phyloP scores from a whole-genome alignment of 2,329 filamentous ascomycete genomes.

The Lasiodiplodia sp. region DNA sequence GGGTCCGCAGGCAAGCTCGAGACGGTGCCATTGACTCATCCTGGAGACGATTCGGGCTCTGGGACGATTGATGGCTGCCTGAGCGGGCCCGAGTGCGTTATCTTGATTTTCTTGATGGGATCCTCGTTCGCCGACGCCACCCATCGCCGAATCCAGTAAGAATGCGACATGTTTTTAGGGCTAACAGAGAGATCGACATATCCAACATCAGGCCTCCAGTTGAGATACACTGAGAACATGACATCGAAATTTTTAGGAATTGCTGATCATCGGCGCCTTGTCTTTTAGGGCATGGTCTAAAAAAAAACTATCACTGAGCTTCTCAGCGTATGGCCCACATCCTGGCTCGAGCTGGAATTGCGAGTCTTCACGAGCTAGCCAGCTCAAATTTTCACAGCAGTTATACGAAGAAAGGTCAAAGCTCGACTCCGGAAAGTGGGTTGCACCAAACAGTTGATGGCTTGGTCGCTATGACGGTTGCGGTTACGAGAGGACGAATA shows the following conservation, averaged over 20 bases:
- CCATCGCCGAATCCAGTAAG: not conserved
- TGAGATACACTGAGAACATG: not conserved
- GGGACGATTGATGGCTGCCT: not conserved
- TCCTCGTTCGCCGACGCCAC: not conserved
- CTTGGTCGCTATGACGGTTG: not conserved
- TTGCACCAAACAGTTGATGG: not conserved
- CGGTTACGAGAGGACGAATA: not conserved
- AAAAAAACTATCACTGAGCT: not conserved
- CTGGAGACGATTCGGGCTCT: constrained; percentile 5
- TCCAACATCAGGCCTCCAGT: constrained; percentile 1
- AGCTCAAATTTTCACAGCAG: not conserved
- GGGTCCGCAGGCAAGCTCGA: constrained; percentile 32
- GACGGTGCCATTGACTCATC: constrained; percentile 9
- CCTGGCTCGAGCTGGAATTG: not conserved
- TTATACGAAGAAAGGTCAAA: not conserved
- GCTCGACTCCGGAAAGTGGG: not conserved
- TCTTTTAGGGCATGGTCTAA: not conserved
- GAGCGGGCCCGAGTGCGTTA: no score
- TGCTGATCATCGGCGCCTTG: not conserved
- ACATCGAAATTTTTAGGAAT: not conserved
- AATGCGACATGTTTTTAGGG: not conserved
- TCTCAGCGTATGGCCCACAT: not conserved
- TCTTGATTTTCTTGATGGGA: not conserved
- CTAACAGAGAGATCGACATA: constrained; percentile 5
- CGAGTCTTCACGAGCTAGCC: not conserved